These are phyloP conservation scores for Pholiota conissans DNA, from an alignment of 768 basidiomycete species.

Conservation along the genomic window DNA sequence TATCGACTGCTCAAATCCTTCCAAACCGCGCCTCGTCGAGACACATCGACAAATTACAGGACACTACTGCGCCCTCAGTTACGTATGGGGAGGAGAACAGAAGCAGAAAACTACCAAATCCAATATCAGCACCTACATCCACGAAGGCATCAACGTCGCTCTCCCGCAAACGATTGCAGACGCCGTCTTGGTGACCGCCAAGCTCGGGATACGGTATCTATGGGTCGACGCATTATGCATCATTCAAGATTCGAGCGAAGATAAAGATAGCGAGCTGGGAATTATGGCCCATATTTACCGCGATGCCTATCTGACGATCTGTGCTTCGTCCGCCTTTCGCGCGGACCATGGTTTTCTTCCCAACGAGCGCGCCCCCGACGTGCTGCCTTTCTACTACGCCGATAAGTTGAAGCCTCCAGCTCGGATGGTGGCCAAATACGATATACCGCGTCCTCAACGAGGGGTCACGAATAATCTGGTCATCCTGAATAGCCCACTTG, in stretches of 20 bases:
- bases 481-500: not conserved
- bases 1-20: conserved; percentile 2
- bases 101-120: not conserved
- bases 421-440: not conserved
- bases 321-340: not conserved
- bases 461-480: not conserved
- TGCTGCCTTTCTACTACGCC: conserved; percentile 1
- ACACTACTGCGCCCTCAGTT: conserved; percentile 4
- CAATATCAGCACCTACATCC: not conserved
- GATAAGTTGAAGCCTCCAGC: not conserved
- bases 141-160: conserved; percentile 1
- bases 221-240: conserved; percentile 7
- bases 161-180: conserved; percentile 5
- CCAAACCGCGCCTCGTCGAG: conserved; percentile 3
- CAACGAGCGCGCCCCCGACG: not conserved
- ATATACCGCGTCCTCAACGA: not conserved
- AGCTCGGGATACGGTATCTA: not conserved
- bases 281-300: not conserved
- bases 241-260: conserved; percentile 2
- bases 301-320: conserved; percentile 5
- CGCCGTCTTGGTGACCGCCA: not conserved
- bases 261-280: not conserved
- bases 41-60: conserved; percentile 1
- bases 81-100: conserved; percentile 5
- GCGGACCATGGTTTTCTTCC: conserved; percentile 5